Base-by-base conservation (phyloP, 129 eudicot species). In the Chrysanthemum lavandulifolium region DNA sequence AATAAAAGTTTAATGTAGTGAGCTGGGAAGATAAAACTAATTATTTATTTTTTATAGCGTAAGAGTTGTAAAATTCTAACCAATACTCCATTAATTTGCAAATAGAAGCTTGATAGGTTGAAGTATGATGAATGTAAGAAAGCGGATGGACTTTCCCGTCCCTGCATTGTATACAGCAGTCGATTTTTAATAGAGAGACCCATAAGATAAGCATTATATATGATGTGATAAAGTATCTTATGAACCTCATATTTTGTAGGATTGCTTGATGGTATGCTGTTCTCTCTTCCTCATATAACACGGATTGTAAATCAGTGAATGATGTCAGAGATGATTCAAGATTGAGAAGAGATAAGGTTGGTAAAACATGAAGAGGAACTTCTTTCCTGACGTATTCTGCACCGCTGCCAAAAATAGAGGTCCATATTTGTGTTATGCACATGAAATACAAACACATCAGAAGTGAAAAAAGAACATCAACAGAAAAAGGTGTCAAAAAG, bases 21-120 rank as follows among this genome's bases (percentile, higher is more conserved):
- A 57, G 59, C n/a, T 13, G 33, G 21, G 49, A 55, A 54, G 49
- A 71, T 23, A 70, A 43, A 62, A 51, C 50, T 19, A 69, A 71
- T 29, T 36, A 1, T 52, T 21, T 40, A 14, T 50, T 64, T 72
- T 54, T 60, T 31, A 62, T 5, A 50, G 52, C 50, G 40, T 49
- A 19, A 18, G 55, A 48, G 12, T 52, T 19, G 57, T 51, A 16
- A n/a, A 52, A 5, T 68, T 61, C 86, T 86, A 54, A 95, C 99
- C 99, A 95, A 71, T 88, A 88, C 78, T 95, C 99, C 85, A 95
- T 95, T 82, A 95, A 69, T 78, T 95, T 95, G 91, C 99, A 95
- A 78, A 95, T 75, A 76, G 99, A 91, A 74, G 99, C 97, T 85
- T 95, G 97, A 82, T 95, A 95, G 19, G 99, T 88, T 66, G 99